phyloP scores from a whole-genome alignment of 768 basidiomycete genomes.

The Collybia sordida region DNA sequence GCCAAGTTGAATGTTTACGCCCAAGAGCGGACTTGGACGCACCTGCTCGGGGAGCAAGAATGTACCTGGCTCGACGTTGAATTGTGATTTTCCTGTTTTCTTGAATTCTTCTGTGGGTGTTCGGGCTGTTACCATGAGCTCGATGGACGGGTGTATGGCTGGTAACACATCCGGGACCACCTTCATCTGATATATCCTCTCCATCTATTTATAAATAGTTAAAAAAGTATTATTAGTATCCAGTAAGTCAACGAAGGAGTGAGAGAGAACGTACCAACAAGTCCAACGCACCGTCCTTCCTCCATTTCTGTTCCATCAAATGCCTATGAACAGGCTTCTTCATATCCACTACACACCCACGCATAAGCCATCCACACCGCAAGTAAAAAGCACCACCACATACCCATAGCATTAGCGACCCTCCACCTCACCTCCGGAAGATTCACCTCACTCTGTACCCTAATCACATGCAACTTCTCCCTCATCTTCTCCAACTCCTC shows the following conservation, averaged over 20 bases:
- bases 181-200: slow-evolving; percentile 88
- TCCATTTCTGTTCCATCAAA: slow-evolving; percentile 82
- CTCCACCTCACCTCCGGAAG: slow-evolving; percentile 81
- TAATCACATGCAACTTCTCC: slow-evolving; percentile 56
- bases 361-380: neutral
- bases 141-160: slow-evolving; percentile 66
- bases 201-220: slow-evolving; percentile 59
- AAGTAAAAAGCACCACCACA: slow-evolving; percentile 27
- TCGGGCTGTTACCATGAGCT: slow-evolving; percentile 62
- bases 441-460: slow-evolving; percentile 82
- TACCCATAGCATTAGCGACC: slow-evolving; percentile 78
- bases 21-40: slow-evolving; percentile 11
- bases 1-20: neutral
- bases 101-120: slow-evolving; percentile 29
- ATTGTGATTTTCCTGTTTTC: slow-evolving; percentile 31
- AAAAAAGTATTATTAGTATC: too few species aligned
- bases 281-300: slow-evolving; percentile 81
- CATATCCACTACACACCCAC: slow-evolving; percentile 49
- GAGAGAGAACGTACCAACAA: slow-evolving; percentile 59
- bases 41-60: slow-evolving; percentile 73
- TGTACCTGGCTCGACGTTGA: slow-evolving; percentile 66
- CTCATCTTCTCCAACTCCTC: slow-evolving; percentile 42
- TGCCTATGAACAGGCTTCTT: slow-evolving; percentile 71
- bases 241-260: too few species aligned
- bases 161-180: slow-evolving; percentile 88